Base-by-base conservation (phyloP, 441 rosid species). In the Syzygium syzygioides region DNA sequence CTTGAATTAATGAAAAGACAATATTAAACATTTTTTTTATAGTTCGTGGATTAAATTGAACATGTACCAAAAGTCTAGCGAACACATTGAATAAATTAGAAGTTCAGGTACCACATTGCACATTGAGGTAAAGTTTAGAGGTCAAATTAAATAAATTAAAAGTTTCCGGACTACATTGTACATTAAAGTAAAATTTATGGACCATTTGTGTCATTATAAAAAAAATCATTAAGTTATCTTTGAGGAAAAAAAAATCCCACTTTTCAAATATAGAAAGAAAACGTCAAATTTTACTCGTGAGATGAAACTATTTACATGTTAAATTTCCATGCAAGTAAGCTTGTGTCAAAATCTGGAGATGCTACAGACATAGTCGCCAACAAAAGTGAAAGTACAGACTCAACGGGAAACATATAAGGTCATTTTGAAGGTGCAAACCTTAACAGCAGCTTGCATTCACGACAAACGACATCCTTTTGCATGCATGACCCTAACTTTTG, bases 211-310 rank as follows among this genome's bases (percentile, higher is more conserved):
- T 45, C 48, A 45, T 45, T 45, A 45, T 45, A 54, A 54, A 54
- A 54, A 54, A 54, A 15, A 54, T 19, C 55, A 54, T 54, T 54
- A 4, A 14, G 18, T 62, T 7, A 6, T n/a, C 34, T n/a, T 5
- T 1, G 23, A 2, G 18, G 25, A 32, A 2, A 32, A 34, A 68
- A 20, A 4, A 3, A 0, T 19, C 28, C 25, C 1, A 20, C 48
- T 19, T 20, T 68, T 34, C 0, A 34, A 34, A 34, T 34, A 37
- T 68, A 34, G 10, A 60, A 28, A 5, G 37, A 71, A 37, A 20
- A 11, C 1, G 9, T 71, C 0, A 10, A 71, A 34, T 34, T 34
- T 37, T 71, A 20, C 28, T 57, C 13, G 28, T 25, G 62, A 57
- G 12, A 25, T 57, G 60, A 57, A 57, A 57, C 25, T 23, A 9